Percentiles rank a stretch among this genome's conserved stretches.
Conservation (phyloP, 345 rosid genomes). For the Arabis hirsuta region DNA sequence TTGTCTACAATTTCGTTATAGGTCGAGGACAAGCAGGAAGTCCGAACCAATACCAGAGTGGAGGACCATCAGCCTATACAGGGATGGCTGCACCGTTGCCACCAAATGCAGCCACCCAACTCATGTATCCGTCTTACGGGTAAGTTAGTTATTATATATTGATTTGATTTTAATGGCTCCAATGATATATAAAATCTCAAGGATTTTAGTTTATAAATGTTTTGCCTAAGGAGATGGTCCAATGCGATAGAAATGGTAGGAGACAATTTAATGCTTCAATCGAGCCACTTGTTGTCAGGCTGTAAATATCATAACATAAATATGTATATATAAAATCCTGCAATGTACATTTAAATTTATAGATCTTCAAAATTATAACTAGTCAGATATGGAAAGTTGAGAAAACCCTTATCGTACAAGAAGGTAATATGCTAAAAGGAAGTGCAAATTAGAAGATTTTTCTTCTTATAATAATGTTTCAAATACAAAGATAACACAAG, state of each 20-base stretch:
- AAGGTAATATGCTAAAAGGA: conserved; percentile 6
- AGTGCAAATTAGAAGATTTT: not conserved
- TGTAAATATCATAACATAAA: conserved; percentile 40
- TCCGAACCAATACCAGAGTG: conserved; percentile 58
- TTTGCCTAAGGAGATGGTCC: conserved; percentile 30
- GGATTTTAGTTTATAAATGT: conserved; percentile 22
- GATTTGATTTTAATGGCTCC: conserved; percentile 9
- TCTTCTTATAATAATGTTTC: not conserved
- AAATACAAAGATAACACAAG: not conserved
- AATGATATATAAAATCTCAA: not conserved
- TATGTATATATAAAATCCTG: not conserved
- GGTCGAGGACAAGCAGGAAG: conserved; percentile 73
- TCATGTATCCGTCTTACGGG: conserved; percentile 47
- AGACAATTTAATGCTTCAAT: conserved; percentile 43
- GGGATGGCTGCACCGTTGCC: conserved; percentile 57
- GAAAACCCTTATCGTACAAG: conserved; percentile 21
- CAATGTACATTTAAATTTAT: not conserved
- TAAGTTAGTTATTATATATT: conserved; percentile 10
- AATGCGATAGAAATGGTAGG: conserved; percentile 35
- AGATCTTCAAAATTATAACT: conserved; percentile 5
- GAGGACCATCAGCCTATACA: conserved; percentile 54
- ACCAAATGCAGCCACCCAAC: conserved; percentile 56
- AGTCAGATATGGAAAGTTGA: conserved; percentile 1
- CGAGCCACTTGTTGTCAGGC: conserved; percentile 48
- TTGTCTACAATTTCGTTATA: conserved; percentile 35